phyloP scores from a whole-genome alignment of 2,329 filamentous ascomycete species.

The Clonostachys chloroleuca region DNA sequence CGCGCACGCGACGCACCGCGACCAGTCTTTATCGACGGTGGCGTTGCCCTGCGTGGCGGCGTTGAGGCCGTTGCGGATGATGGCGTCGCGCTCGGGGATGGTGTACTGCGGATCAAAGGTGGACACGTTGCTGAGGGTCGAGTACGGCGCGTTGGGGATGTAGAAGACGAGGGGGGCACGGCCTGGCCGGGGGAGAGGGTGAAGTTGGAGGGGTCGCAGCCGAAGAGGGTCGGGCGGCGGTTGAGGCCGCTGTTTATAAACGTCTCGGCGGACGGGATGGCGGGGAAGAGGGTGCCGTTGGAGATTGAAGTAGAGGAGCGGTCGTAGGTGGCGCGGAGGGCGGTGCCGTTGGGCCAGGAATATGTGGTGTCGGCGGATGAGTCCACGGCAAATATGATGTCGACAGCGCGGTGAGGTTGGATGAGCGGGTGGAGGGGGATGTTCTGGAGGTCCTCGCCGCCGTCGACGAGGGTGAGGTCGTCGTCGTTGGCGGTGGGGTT shows the following conservation, averaged over 20 bases:
- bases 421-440: slow-evolving; percentile 76
- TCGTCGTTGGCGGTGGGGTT: slow-evolving; percentile 37
- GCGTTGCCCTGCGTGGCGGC: slow-evolving; percentile 74
- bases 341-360: slow-evolving; percentile 74
- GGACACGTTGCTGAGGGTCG: slow-evolving; percentile 65
- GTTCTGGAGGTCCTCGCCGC: slow-evolving; percentile 74
- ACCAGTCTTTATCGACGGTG: slow-evolving; percentile 67
- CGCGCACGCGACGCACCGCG: slow-evolving; percentile 76
- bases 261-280: slow-evolving; percentile 69
- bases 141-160: slow-evolving; percentile 76
- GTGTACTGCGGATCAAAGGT: slow-evolving; percentile 66
- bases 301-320: slow-evolving; percentile 52
- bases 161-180: slow-evolving; percentile 66
- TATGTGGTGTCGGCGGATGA: slow-evolving; percentile 67
- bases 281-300: slow-evolving; percentile 47
- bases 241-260: slow-evolving; percentile 76
- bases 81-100: slow-evolving; percentile 59
- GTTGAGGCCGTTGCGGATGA: slow-evolving; percentile 78
- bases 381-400: slow-evolving; percentile 79
- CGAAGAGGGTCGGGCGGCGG: slow-evolving; percentile 73
- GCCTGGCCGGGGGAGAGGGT: slow-evolving; percentile 1
- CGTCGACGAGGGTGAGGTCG: slow-evolving; percentile 70
- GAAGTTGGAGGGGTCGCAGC: slow-evolving; percentile 54
- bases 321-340: slow-evolving; percentile 59
- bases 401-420: slow-evolving; percentile 65